Percentiles rank a stretch among this genome's conserved stretches.
These are phyloP conservation scores for Parasitella parasitica DNA, from an alignment of 371 early-diverging fungal genomes.

Conservation along the genomic window DNA sequence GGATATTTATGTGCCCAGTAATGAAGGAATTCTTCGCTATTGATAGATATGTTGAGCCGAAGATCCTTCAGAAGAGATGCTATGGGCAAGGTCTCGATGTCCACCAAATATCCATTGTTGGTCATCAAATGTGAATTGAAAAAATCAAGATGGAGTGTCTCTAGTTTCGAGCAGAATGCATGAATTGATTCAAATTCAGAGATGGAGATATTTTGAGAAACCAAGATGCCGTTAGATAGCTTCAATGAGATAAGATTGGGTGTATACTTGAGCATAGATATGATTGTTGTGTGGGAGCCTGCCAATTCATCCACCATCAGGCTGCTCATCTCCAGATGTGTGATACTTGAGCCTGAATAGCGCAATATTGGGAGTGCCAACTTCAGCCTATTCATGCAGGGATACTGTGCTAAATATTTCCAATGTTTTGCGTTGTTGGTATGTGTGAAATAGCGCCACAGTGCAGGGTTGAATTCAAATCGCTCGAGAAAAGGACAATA, in stretches of 20 bases:
- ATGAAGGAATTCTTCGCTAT: conserved; percentile 4
- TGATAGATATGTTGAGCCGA: conserved; percentile 3
- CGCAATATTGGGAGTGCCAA: conserved; percentile 10
- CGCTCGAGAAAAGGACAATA: conserved; percentile 13
- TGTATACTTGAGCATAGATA: conserved; percentile 4
- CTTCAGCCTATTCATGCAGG: conserved; percentile 7
- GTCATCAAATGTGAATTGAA: neutral
- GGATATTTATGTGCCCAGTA: conserved; percentile 19
- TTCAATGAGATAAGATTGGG: conserved; percentile 3
- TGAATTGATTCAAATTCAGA: conserved; percentile 16
- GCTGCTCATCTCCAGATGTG: neutral
- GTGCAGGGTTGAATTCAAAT: conserved; percentile 1
- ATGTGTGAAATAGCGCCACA: conserved; percentile 11
- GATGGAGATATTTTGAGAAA: neutral
- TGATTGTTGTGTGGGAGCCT: neutral
- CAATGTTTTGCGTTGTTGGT: neutral
- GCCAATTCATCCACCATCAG: neutral
- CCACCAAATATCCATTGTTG: neutral
- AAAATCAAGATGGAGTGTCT: neutral
- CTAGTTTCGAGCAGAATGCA: conserved; percentile 1
- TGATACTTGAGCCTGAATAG: neutral
- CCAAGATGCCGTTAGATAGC: neutral
- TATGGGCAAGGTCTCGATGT: conserved; percentile 3
- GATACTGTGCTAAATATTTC: neutral
- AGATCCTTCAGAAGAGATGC: neutral